These are phyloP conservation scores for Pogostemon cablin DNA, from an alignment of 257 asterid species.

Conservation along the genomic window DNA sequence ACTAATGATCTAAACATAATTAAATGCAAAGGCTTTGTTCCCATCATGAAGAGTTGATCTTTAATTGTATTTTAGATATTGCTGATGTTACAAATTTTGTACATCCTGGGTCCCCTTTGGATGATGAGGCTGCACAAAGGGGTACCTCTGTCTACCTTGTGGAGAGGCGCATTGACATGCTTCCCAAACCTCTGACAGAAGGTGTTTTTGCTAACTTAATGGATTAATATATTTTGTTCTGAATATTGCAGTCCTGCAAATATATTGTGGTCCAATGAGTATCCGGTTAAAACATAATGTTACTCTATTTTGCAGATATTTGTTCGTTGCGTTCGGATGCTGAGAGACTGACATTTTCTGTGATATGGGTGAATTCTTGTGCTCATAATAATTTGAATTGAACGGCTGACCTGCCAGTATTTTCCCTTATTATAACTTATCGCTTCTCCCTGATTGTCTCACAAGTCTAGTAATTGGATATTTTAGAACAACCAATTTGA, in stretches of 20 bases:
- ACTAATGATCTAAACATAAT: slow-evolving; percentile 5
- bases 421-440: slow-evolving; percentile 11
- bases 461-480: slow-evolving; percentile 13
- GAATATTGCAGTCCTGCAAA: slow-evolving; percentile 22
- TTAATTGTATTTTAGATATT: slow-evolving; percentile 71
- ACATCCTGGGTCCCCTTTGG: slow-evolving; percentile 88
- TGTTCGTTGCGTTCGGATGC: slow-evolving; percentile 94
- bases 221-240: slow-evolving; percentile 26
- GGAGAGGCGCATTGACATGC: slow-evolving; percentile 98
- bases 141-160: slow-evolving; percentile 99
- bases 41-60: slow-evolving; percentile 39
- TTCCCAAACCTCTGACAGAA: slow-evolving; percentile 98
- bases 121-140: slow-evolving; percentile 96
- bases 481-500: slow-evolving; percentile 16
- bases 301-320: slow-evolving; percentile 64
- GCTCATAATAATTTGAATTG: slow-evolving; percentile 29
- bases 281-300: slow-evolving; percentile 21
- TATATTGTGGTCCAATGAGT: slow-evolving; percentile 11
- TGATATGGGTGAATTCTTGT: slow-evolving; percentile 77
- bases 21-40: slow-evolving; percentile 18
- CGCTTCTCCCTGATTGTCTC: slow-evolving; percentile 18
- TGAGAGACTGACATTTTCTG: slow-evolving; percentile 96
- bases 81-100: slow-evolving; percentile 99
- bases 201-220: slow-evolving; percentile 49
- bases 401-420: slow-evolving; percentile 17